These are phyloP conservation scores for Cerrena zonata DNA, from an alignment of 1,284 basidiomycete species.

Conservation along the genomic window DNA sequence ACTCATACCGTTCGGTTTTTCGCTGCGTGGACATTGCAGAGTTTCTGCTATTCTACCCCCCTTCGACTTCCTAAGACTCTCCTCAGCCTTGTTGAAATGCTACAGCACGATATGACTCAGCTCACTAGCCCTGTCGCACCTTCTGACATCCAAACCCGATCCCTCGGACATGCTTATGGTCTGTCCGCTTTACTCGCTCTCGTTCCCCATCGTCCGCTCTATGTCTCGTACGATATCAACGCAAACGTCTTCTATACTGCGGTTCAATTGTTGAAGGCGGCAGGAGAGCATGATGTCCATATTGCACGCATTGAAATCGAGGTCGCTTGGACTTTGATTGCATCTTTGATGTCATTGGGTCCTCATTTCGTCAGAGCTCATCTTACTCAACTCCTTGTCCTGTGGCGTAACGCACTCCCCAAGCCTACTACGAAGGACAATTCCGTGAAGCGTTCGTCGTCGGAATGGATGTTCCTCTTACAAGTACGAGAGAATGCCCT, in stretches of 20 bases:
- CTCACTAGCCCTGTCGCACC: conserved; percentile 66
- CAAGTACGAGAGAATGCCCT: conserved; percentile 89
- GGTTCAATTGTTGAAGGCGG: conserved; percentile 82
- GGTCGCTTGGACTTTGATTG: conserved; percentile 90
- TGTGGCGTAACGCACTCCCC: conserved; percentile 95
- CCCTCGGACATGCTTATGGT: conserved; percentile 85
- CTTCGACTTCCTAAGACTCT: conserved; percentile 78
- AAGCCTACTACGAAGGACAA: conserved; percentile 89
- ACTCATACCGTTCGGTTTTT: conserved; percentile 82
- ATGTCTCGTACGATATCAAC: conserved; percentile 90
- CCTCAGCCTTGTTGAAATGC: conserved; percentile 65
- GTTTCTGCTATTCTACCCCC: conserved; percentile 87
- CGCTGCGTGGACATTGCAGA: conserved; percentile 82
- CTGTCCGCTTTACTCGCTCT: conserved; percentile 83
- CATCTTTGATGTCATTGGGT: conserved; percentile 86
- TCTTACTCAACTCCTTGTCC: conserved; percentile 84
- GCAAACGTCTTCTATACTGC: conserved; percentile 89
- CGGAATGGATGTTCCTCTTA: conserved; percentile 89
- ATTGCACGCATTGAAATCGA: conserved; percentile 84
- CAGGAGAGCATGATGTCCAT: conserved; percentile 84
- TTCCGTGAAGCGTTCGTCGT: conserved; percentile 57
- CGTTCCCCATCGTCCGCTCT: conserved; percentile 83
- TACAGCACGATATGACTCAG: conserved; percentile 78
- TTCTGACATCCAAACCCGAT: conserved; percentile 65
- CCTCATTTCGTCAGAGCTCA: conserved; percentile 91